Conservation (phyloP, 2,329 filamentous ascomycete species). For the Paecilomyces sp. region DNA sequence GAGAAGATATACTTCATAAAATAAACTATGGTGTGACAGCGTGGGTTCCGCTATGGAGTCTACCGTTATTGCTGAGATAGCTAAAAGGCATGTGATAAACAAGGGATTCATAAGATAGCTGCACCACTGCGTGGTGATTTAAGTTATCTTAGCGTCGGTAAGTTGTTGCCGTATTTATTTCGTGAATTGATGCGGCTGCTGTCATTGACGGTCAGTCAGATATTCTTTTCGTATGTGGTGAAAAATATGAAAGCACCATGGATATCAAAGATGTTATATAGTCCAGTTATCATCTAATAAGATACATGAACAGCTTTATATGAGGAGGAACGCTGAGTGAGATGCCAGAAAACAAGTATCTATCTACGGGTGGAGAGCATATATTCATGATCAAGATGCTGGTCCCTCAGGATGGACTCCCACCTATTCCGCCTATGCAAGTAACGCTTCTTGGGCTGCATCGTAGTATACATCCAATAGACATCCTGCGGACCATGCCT, state of each 20-base stretch:
- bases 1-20: too few relatives aligned
- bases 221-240: background rate
- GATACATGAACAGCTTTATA: background rate
- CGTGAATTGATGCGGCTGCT: background rate
- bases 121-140: too few relatives aligned
- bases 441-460: slow-evolving; percentile 46
- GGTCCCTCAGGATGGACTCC: background rate
- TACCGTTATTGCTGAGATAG: too few relatives aligned
- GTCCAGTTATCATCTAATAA: background rate
- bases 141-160: too few relatives aligned
- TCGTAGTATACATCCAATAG: slow-evolving; percentile 96
- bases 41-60: too few relatives aligned
- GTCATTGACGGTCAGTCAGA: background rate
- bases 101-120: too few relatives aligned
- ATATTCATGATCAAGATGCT: background rate
- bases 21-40: too few relatives aligned
- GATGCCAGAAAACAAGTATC: background rate
- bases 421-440: background rate
- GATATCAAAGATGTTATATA: background rate
- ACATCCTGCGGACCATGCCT: slow-evolving; percentile 93
- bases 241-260: too few relatives aligned
- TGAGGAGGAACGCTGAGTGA: background rate
- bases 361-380: background rate
- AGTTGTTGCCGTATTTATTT: background rate
- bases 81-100: too few relatives aligned